Base-by-base conservation (phyloP, 805 yeast genomes). In the Kazachstania bromeliacearum region DNA sequence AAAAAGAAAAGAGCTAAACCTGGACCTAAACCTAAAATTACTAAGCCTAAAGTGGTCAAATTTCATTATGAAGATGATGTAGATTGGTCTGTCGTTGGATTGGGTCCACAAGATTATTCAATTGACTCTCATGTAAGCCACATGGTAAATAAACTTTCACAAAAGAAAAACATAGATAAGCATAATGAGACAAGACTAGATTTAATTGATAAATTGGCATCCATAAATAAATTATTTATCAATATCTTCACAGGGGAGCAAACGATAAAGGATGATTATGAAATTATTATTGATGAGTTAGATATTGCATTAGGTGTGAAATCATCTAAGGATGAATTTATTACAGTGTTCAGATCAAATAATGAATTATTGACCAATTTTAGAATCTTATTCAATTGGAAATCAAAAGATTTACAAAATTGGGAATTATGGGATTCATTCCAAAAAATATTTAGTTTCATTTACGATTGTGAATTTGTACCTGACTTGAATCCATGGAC, bases 11-110 rank as follows among this genome's bases (percentile, higher is more conserved):
- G 28, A 39, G 41, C 23, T 36, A 34, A 34, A 32, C 45, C 15
- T 7, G 21, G 12, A 4, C 16, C 24, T 19, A 32, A 36, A 19
- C 16, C 39, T n/a, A 39, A 37, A 19, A n/a, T n/a, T n/a, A 14
- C 35, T 10, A 45, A 35, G 26, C 40, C 40, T 14, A 31, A 31
- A n/a, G 35, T 39, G 25, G 39, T 31, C 3, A 43, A 39, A 33
- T 57, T 51, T 36, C 40, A 46, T 28, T 57, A 51, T 33, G 59
- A 55, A 9, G 57, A 54, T 38, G 62, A 57, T 37, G 59, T 45
- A 29, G 54, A 56, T 43, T 55, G 60, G 60, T 35, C 45, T 13
- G 34, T 51, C 7, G 55, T 56, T 3, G 62, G 62, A 3, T 32
- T 53, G 39, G 62, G 62, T 4, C 57, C 59, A 7, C 62, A 57